Base-by-base conservation (phyloP, 2,329 filamentous ascomycete genomes). In the Pyricularia pennisetigena region DNA sequence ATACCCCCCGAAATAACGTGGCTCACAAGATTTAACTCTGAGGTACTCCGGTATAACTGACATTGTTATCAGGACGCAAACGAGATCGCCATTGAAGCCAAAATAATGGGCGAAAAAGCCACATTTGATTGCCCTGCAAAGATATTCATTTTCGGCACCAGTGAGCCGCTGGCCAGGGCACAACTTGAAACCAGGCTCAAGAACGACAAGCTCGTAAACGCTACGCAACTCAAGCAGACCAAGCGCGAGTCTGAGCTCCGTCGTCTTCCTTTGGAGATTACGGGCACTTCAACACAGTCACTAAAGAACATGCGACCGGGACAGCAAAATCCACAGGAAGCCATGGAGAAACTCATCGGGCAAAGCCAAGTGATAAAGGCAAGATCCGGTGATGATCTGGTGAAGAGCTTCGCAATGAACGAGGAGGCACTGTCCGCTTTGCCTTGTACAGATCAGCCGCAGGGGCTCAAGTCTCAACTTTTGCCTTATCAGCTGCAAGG, bases 401-500 rank as follows among this genome's bases (percentile, higher is more conserved):
- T 89, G 7, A 90, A 94, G 73, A 85, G 86, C 57, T 85, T 94
- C 72, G 90, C 90, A 0, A 83, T 88, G 72, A 86, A 88, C 54
- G 92, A 97, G 78, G 83, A 88, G 1, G 82, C 88, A 20, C 79
- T 97, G 67, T 84, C 86, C 7, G 85, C 86, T 62, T 87, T 97
- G 87, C 89, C 91, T 0, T 86, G 86, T 81, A 91, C 89, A 2
- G 77, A 85, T 4, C 90, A 93, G 71, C 93, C 93, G 0, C 73
- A 80, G 7, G 79, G 81, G 6, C 80, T 97, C 61, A 79, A 83
- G 28, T 90, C 92, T 0, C 80, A 85, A 57, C 80, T 97, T 65
- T 82, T 97, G 69, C 90, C 92, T 1, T 95, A 96, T 77, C 93
- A 97, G 74, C 85, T 87, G 65, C 87, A 94, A 81, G 93, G 92